Conservation (phyloP, 805 yeast species). For the Candida dendrica region DNA sequence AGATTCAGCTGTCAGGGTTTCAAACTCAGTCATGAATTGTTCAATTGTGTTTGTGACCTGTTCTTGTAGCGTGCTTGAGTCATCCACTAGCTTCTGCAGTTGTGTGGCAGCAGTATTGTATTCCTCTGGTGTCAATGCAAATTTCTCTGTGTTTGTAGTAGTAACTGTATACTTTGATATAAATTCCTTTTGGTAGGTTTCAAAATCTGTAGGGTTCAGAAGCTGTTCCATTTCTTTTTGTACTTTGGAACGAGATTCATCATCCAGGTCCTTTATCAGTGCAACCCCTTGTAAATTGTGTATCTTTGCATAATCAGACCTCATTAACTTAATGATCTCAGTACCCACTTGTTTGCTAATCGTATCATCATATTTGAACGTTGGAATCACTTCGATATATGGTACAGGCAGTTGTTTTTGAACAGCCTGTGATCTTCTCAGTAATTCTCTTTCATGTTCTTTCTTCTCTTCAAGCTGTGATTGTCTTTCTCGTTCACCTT, state of each 20-base stretch:
- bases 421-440: conserved; percentile 39
- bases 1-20: conserved; percentile 7
- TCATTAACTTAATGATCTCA: conserved; percentile 30
- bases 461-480: conserved; percentile 7
- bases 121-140: conserved; percentile 3
- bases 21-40: conserved; percentile 8
- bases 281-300: conserved; percentile 15
- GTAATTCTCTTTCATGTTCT: conserved; percentile 14
- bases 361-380: not conserved
- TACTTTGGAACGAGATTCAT: conserved; percentile 3
- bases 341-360: conserved; percentile 13
- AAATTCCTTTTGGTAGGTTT: conserved; percentile 6
- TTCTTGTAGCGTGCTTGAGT: conserved; percentile 13
- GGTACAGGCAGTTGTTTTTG: conserved; percentile 40
- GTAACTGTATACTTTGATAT: not conserved
- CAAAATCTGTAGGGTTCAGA: not conserved
- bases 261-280: conserved; percentile 15
- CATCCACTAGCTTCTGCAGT: conserved; percentile 6
- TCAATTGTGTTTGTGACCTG: conserved; percentile 4
- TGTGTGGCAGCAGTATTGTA: not conserved
- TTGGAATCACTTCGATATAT: conserved; percentile 8
- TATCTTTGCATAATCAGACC: conserved; percentile 33
- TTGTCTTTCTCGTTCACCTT: conserved; percentile 16
- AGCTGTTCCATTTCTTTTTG: conserved; percentile 7
- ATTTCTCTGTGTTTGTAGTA: not conserved